phyloP scores from a whole-genome alignment of 805 yeast species.

The Pichia ethanolica region DNA sequence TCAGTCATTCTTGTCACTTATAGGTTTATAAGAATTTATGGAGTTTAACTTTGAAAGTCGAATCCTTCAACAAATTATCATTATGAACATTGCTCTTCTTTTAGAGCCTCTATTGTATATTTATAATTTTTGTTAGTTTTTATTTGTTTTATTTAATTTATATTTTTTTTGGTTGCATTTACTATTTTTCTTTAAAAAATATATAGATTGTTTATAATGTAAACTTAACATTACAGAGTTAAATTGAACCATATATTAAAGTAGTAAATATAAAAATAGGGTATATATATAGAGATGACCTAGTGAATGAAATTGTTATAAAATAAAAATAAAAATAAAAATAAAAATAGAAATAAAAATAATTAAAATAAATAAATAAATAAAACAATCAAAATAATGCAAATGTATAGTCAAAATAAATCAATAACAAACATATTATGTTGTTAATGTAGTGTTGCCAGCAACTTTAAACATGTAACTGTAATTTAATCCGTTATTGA shows the following conservation, averaged over 20 bases:
- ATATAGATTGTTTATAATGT: neutral
- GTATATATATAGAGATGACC: no score
- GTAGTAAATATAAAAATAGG: no score
- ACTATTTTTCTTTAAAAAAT: neutral
- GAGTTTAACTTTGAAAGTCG: no score
- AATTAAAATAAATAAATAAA: no score
- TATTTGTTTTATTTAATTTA: neutral
- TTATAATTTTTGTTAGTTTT: neutral
- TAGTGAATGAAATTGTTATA: no score
- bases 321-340: no score
- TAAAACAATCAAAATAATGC: no score
- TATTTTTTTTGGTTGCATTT: neutral
- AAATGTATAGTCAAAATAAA: no score
- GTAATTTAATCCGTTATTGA: conserved; percentile 19
- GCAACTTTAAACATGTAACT: neutral
- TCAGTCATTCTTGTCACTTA: conserved; percentile 25
- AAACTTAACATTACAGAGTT: no score
- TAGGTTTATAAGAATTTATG: neutral
- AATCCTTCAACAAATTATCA: neutral
- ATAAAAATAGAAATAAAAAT: no score
- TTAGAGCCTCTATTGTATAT: neutral
- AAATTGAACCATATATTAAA: no score
- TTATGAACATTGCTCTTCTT: neutral
- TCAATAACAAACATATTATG: no score
- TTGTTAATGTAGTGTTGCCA: neutral